These are phyloP conservation scores for Paraphaeosphaeria minitans DNA, from an alignment of 2,329 filamentous ascomycete species.

Conservation along the genomic window DNA sequence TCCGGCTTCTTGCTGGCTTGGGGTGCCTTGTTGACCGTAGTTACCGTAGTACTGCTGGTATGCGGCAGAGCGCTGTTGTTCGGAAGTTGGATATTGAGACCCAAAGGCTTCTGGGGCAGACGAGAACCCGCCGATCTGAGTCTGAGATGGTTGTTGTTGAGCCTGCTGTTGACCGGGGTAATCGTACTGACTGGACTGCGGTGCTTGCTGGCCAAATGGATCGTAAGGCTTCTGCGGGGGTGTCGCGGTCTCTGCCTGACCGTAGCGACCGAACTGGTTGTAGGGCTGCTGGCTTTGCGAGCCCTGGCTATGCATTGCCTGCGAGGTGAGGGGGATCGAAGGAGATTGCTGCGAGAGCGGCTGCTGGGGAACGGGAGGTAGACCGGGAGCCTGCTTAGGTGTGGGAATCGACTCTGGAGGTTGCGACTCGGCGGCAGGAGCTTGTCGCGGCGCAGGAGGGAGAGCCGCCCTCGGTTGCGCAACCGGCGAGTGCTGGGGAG, in stretches of 20 bases:
- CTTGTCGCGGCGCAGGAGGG: conserved; percentile 68
- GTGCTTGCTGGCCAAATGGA: conserved; percentile 78
- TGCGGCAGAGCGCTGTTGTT: conserved; percentile 69
- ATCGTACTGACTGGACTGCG: conserved; percentile 54
- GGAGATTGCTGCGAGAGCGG: conserved; percentile 49
- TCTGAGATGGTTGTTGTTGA: conserved; percentile 58
- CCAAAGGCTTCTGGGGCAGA: conserved; percentile 80
- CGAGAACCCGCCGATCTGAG: conserved; percentile 68
- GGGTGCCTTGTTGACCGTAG: conserved; percentile 57
- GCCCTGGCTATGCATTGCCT: conserved; percentile 59
- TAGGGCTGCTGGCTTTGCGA: conserved; percentile 53
- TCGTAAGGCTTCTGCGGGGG: conserved; percentile 83
- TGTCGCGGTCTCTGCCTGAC: conserved; percentile 66
- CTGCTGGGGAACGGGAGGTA: conserved; percentile 64
- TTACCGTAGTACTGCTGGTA: conserved; percentile 71
- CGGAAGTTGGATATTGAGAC: conserved; percentile 78
- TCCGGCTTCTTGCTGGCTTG: conserved; percentile 71
- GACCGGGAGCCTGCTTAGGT: conserved; percentile 65
- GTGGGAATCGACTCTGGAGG: conserved; percentile 52
- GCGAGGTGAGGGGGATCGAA: conserved; percentile 56
- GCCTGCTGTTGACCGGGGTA: conserved; percentile 58
- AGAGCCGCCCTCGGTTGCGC: conserved; percentile 84
- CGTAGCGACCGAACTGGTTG: conserved; percentile 73
- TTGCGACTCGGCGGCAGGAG: conserved; percentile 47
- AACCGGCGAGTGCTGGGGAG: conserved; percentile 89